These are phyloP conservation scores for Xylaria sp. DNA, from an alignment of 2,329 filamentous ascomycete genomes.

Conservation along the genomic window DNA sequence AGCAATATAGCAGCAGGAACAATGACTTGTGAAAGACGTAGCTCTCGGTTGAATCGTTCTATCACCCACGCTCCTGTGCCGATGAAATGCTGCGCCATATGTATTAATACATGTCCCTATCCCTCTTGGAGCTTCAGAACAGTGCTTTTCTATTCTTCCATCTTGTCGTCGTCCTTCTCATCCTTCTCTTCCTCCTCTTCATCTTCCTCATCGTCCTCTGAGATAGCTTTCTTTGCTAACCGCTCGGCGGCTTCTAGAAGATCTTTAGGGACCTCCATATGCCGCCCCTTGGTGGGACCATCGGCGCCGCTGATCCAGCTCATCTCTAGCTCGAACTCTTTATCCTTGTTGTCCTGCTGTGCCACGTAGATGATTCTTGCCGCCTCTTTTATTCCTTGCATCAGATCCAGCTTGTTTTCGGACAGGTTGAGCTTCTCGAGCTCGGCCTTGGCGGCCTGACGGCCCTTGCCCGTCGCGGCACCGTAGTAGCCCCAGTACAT, in stretches of 20 bases:
- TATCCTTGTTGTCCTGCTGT: slow-evolving; percentile 99
- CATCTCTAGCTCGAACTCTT: slow-evolving; percentile 99
- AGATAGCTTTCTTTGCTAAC: slow-evolving; percentile 88
- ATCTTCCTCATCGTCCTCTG: slow-evolving; percentile 87
- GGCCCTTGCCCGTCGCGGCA: slow-evolving; percentile 94
- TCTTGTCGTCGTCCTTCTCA: slow-evolving; percentile 77
- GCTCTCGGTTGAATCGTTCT: slow-evolving; percentile 42
- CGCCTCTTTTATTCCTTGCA: slow-evolving; percentile 94
- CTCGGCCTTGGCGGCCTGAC: slow-evolving; percentile 97
- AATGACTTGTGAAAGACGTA: slow-evolving; percentile 27
- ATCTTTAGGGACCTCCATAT: slow-evolving; percentile 92
- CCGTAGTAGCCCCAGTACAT: slow-evolving; percentile 99
- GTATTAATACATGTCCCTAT: slow-evolving; percentile 40
- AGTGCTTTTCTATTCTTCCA: slow-evolving; percentile 77
- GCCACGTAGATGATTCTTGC: slow-evolving; percentile 97
- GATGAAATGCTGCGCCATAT: slow-evolving; percentile 33
- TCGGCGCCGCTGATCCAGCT: slow-evolving; percentile 90
- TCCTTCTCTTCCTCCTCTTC: slow-evolving; percentile 78
- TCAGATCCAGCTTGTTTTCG: slow-evolving; percentile 78
- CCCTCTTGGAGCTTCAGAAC: slow-evolving; percentile 12
- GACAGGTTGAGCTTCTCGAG: slow-evolving; percentile 95
- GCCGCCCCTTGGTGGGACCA: slow-evolving; percentile 90
- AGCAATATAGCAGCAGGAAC: slow-evolving; percentile 21
- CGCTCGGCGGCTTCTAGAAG: slow-evolving; percentile 91
- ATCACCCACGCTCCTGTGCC: slow-evolving; percentile 31